These are phyloP conservation scores for Botrytis fabae DNA, from an alignment of 2,329 filamentous ascomycete genomes.

Conservation along the genomic window DNA sequence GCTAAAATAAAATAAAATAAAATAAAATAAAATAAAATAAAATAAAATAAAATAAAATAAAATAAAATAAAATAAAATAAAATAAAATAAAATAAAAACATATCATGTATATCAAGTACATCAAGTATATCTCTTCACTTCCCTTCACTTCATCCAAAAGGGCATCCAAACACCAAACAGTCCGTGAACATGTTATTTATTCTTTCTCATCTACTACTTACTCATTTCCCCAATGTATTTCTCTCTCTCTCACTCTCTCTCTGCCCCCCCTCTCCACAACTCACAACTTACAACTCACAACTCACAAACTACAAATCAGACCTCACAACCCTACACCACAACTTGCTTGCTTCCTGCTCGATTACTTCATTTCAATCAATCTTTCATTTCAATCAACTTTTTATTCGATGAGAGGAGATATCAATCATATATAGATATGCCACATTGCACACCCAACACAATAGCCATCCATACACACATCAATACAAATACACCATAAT, in stretches of 20 bases:
- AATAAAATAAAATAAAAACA: neutral
- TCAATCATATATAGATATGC: neutral
- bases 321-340: neutral
- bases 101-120: neutral
- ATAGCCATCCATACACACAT: neutral
- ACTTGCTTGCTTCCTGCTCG: too few species aligned
- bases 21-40: too few species aligned
- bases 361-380: too few species aligned
- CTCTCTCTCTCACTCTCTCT: neutral
- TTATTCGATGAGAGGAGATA: constrained; percentile 1
- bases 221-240: neutral
- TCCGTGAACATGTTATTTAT: too few species aligned
- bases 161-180: too few species aligned
- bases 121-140: neutral
- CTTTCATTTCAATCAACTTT: neutral
- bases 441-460: neutral
- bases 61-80: too few species aligned
- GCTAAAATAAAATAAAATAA: neutral
- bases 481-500: neutral
- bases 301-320: too few species aligned
- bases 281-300: neutral
- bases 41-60: too few species aligned
- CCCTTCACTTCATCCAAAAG: too few species aligned
- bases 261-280: too few species aligned
- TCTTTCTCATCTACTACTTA: too few species aligned